These are phyloP conservation scores for Penicillium digitatum DNA, from an alignment of 2,329 filamentous ascomycete genomes.

Conservation along the genomic window DNA sequence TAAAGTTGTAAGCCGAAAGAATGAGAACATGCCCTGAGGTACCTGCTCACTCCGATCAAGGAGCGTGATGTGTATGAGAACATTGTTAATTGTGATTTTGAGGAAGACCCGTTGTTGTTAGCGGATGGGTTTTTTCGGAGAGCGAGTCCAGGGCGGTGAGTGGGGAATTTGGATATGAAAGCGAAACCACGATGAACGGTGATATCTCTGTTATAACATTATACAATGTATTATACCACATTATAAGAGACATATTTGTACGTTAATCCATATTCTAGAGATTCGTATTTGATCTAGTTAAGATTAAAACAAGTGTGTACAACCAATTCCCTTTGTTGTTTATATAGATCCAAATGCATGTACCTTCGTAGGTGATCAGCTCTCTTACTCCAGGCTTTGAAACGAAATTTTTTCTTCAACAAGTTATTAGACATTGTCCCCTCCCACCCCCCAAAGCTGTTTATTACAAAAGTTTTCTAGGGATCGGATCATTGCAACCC, in stretches of 20 bases:
- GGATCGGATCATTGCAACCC: not conserved
- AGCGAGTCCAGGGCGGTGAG: constrained; percentile 8
- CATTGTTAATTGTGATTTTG: constrained; percentile 20
- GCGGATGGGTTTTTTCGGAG: constrained; percentile 23
- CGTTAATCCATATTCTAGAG: not conserved
- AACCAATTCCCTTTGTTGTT: not conserved
- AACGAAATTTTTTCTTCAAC: not conserved
- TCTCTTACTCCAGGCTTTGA: not conserved
- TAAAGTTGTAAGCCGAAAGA: not conserved
- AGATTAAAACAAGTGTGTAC: not conserved
- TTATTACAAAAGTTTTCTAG: not conserved
- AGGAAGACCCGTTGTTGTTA: constrained; percentile 7
- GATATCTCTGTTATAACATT: not conserved
- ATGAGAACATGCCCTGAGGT: constrained; percentile 20
- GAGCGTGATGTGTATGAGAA: constrained; percentile 24
- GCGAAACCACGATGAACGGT: not conserved
- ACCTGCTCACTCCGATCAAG: constrained; percentile 19
- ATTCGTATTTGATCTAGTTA: not conserved
- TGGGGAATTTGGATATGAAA: not conserved
- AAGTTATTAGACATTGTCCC: not conserved
- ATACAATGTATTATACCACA: not conserved
- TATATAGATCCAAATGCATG: not conserved
- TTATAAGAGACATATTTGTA: too few relatives aligned
- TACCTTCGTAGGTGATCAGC: not conserved
- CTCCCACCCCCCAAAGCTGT: too few relatives aligned